phyloP scores from a whole-genome alignment of 2,329 filamentous ascomycete genomes.

The Albophoma yamanashiensis region DNA sequence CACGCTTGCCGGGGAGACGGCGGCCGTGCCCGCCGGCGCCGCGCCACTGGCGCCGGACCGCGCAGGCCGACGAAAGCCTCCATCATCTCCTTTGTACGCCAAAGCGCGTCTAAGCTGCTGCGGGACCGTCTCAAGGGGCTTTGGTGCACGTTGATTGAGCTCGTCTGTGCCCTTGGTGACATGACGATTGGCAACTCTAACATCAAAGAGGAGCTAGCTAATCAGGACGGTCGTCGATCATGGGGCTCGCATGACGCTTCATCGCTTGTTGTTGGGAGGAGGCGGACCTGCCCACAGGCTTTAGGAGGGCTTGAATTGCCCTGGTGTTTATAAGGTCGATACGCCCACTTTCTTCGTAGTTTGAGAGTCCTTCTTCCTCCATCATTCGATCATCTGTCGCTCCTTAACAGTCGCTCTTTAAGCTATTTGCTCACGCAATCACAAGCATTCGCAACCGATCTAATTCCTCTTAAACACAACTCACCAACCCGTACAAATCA shows the following conservation, averaged over 20 bases:
- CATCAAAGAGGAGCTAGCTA: background rate
- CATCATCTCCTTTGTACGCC: background rate
- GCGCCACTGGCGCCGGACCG: background rate
- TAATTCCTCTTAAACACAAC: background rate
- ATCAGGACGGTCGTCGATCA: background rate
- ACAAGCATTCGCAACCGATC: background rate
- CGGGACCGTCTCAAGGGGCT: background rate
- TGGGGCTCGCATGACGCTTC: background rate
- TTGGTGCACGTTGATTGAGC: background rate
- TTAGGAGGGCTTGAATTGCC: background rate
- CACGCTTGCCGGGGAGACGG: background rate
- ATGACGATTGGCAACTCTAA: background rate
- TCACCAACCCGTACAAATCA: background rate
- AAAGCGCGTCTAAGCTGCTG: background rate
- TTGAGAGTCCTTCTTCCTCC: background rate
- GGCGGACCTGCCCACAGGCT: background rate
- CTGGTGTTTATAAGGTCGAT: background rate
- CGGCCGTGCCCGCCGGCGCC: background rate
- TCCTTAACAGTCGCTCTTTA: background rate
- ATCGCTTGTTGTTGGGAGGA: background rate
- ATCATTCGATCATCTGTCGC: background rate
- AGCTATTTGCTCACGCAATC: background rate
- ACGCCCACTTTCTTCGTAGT: background rate
- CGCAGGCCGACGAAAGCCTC: background rate
- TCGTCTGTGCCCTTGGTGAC: background rate